Evolutionary conservation across 2,329 filamentous ascomycete genomes (phyloP).

Genomic region (Talaromyces islandicus): DNA sequence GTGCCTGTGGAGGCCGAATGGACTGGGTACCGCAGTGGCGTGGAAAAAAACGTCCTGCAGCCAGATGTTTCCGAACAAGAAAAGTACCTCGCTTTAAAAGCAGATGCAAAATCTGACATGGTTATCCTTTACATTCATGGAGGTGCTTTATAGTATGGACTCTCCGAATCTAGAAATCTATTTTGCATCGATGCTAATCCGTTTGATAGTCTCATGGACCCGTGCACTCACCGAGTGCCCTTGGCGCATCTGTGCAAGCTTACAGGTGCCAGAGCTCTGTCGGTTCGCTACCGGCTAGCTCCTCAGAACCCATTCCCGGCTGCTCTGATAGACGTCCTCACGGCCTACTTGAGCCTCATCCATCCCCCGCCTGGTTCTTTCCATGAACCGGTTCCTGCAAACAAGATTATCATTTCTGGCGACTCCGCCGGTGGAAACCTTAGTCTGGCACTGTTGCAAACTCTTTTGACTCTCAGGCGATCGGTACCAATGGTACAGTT

Average conservation of each 20-base stretch:
- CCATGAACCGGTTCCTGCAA: conserved; percentile 37
- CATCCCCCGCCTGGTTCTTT: conserved; percentile 37
- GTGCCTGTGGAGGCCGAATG: conserved; percentile 39
- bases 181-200: background rate
- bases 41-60: conserved; percentile 29
- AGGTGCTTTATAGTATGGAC: conserved; percentile 39
- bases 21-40: conserved; percentile 38
- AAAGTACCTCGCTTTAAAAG: conserved; percentile 36
- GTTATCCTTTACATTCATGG: conserved; percentile 44
- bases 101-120: conserved; percentile 32
- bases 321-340: conserved; percentile 41
- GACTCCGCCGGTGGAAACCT: conserved; percentile 44
- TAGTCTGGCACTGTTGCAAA: conserved; percentile 34
- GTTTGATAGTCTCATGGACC: conserved; percentile 35
- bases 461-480: conserved; percentile 36
- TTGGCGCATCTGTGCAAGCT: conserved; percentile 33
- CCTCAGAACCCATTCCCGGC: conserved; percentile 44
- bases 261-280: conserved; percentile 36
- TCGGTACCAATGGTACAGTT: conserved; percentile 30
- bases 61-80: conserved; percentile 38
- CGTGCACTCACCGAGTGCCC: conserved; percentile 34
- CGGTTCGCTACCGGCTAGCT: conserved; percentile 42
- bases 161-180: background rate
- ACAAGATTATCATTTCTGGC: conserved; percentile 41
- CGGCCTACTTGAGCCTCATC: conserved; percentile 43